Conservation (phyloP, 2,329 filamentous ascomycete genomes). For the Fusarium tjaetaba region DNA sequence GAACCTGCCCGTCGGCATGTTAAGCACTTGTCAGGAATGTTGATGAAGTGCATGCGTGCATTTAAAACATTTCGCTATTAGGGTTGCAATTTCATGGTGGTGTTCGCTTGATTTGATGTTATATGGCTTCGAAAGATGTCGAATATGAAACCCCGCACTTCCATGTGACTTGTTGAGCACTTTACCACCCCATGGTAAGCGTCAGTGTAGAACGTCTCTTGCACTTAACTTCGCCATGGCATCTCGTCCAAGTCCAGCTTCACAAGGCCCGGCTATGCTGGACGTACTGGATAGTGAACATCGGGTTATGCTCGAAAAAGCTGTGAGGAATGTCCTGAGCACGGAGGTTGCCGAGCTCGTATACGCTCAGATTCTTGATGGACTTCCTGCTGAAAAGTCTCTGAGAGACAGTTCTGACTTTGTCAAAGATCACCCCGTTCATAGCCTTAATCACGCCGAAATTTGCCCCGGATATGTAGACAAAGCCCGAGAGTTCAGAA, state of each 20-base stretch:
- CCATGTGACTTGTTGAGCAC: background rate
- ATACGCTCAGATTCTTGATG: constrained; percentile 23
- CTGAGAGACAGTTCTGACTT: background rate
- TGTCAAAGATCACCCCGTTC: background rate
- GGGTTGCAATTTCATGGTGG: accelerated
- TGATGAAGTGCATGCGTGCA: background rate
- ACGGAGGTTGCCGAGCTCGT: constrained; percentile 1
- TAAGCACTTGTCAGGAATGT: background rate
- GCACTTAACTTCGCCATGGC: background rate
- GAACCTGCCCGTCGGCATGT: background rate
- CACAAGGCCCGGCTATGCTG: accelerated
- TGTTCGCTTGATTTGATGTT: background rate
- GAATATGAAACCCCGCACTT: background rate
- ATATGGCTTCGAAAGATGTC: background rate
- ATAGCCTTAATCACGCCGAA: background rate
- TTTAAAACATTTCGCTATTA: accelerated
- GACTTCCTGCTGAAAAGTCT: background rate
- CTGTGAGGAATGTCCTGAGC: background rate
- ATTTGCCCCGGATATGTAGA: constrained; percentile 7
- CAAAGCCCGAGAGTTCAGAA: constrained; percentile 1
- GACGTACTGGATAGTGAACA: background rate
- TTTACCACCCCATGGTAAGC: background rate
- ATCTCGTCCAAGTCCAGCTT: background rate
- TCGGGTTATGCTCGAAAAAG: background rate
- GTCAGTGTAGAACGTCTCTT: background rate